Conservation (phyloP, 345 rosid genomes). For the Populus tremula region DNA sequence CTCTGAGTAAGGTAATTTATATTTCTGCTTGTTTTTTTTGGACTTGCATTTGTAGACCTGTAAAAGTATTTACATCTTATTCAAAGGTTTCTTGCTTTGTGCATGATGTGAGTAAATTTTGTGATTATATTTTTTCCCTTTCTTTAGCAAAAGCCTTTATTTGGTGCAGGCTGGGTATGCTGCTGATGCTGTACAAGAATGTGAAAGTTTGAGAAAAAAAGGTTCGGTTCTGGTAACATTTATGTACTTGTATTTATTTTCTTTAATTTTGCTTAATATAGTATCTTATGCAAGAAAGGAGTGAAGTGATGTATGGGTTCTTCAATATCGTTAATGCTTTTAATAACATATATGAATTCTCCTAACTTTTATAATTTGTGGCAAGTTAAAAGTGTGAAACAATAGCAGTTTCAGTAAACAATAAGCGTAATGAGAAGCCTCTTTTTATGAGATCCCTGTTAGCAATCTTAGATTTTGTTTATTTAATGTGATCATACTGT, state of each 20-base stretch:
- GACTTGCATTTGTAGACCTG: background rate
- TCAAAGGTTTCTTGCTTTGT: background rate
- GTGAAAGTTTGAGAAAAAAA: conserved; percentile 56
- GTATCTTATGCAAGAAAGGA: background rate
- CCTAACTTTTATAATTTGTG: background rate
- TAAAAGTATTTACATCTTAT: conserved; percentile 3
- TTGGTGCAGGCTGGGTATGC: conserved; percentile 55
- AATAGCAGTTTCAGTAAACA: background rate
- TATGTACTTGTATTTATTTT: background rate
- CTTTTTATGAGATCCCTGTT: background rate
- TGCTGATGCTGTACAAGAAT: conserved; percentile 64
- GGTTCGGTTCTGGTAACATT: conserved; percentile 35
- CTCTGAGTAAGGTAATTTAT: conserved; percentile 59
- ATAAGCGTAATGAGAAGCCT: background rate
- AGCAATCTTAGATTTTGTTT: background rate
- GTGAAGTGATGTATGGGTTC: background rate
- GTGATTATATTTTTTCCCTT: background rate
- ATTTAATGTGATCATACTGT: background rate
- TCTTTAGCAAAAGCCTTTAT: conserved; percentile 13
- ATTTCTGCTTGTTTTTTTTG: conserved; percentile 11
- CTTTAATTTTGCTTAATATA: background rate
- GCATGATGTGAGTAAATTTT: background rate
- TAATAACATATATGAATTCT: background rate
- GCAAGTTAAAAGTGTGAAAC: background rate
- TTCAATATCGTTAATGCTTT: background rate